A percentile compares a stretch with the other conserved stretches of the same genome.
Conservation (phyloP, 371 early-diverging fungal genomes). For the Mucor mucedo region DNA sequence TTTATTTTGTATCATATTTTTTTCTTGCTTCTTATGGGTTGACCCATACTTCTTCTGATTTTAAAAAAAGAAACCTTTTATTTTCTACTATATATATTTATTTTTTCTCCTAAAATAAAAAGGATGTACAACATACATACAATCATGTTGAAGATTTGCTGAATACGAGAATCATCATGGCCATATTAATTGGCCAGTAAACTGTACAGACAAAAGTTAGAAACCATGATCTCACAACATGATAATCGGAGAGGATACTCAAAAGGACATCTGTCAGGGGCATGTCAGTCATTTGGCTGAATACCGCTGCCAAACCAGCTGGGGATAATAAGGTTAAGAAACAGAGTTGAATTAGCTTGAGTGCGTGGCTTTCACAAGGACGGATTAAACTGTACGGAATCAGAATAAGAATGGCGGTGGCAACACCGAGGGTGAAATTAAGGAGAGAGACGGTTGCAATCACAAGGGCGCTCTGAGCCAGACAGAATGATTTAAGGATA, state of each 20-base stretch:
- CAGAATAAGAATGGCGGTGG: constrained; percentile 69
- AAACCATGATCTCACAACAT: constrained; percentile 65
- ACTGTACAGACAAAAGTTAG: constrained; percentile 62
- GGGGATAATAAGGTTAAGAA: constrained; percentile 58
- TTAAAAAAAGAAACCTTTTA: neutral
- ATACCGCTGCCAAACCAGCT: constrained; percentile 47
- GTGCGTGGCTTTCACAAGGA: constrained; percentile 36
- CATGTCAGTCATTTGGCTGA: constrained; percentile 29
- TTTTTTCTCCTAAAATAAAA: constrained; percentile 4
- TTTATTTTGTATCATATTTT: neutral
- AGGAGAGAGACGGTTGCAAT: constrained; percentile 80
- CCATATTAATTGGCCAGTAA: constrained; percentile 76
- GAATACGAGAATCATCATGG: constrained; percentile 52
- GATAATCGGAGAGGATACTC: constrained; percentile 59
- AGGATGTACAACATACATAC: constrained; percentile 1
- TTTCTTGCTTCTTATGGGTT: neutral
- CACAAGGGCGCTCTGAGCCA: constrained; percentile 69
- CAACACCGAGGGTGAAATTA: constrained; percentile 85
- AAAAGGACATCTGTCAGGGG: constrained; percentile 35
- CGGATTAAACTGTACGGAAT: constrained; percentile 67
- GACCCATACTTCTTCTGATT: neutral
- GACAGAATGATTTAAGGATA: constrained; percentile 72
- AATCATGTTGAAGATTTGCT: constrained; percentile 16
- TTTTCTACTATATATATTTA: constrained; percentile 2
- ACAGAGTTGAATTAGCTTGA: constrained; percentile 42